Evolutionary conservation across 2,329 filamentous ascomycete genomes (phyloP), one percentile per base, ranked within the genome.

Genomic region (Leptographium wingfieldii): DNA sequence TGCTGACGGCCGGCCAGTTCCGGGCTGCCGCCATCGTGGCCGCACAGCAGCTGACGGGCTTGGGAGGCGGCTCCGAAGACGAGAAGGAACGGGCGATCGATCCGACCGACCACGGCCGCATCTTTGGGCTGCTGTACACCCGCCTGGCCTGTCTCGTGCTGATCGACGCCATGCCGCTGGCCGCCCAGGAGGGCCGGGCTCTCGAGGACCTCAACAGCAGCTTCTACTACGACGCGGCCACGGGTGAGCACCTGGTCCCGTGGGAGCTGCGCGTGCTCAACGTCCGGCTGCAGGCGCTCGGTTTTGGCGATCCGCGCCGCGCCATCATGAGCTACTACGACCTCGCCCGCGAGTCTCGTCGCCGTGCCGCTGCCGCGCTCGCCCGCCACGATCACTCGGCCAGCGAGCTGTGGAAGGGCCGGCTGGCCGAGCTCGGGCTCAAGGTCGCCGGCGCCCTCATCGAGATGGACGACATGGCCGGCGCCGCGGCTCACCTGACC

Each of bases 321-420:
- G 88, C 89, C 3, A 86, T 99, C 60, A 92, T 94, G 79, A 88
- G 88, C 53, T 90, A 95, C 69, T 95, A 96, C 69, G 91, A 96
- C 63, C 79, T 97, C 2, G 91, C 86, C 0, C 74, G 88, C 10
- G 90, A 95, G 71, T 90, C 89, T 2, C 79, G 91, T 22, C 74
- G 76, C 2, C 79, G 80, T 60, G 75, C 89, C 5, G 72, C 75
- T 22, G 76, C 73, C 38, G 78, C 82, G 0, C 69, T 67, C 5
- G 68, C 66, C 12, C 67, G 65, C 38, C 75, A 77, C 48, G 78
- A 80, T 11, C 76, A 80, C 57, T 77, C 83, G 0, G 81, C 82
- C 27, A 74, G 78, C 19, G 76, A 79, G 64, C 66, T 87, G 6
- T 97, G 92, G 92, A 84, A 82, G 64, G 73, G 73, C 0, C 75